Base-by-base conservation (phyloP, 352 stramenopile genomes). In the Globisporangium rhizosaccharum region DNA sequence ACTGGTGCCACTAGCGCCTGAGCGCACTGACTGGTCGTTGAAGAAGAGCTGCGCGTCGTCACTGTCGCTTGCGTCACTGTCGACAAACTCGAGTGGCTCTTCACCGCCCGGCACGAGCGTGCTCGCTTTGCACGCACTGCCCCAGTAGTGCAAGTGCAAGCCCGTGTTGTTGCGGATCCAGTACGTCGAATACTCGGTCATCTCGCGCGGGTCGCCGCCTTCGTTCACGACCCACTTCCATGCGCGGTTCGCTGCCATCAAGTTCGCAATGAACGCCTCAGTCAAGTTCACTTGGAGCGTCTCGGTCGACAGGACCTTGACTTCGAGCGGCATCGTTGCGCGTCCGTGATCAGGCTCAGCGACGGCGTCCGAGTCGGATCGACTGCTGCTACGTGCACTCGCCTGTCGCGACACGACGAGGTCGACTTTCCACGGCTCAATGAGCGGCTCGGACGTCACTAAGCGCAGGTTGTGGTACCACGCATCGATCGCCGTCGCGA, bases 141-240 rank as follows among this genome's bases (percentile, higher is more conserved):
- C 72, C 82, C 81, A 90, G 51, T 94, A 94, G 18, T 77, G 70
- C 57, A 96, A 63, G n/a, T 67, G 68, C 36, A 96, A 67, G 30
- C 86, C 86, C 3, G 82, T 96, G 28, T 92, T 79, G 60, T 96
- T 96, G 55, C 85, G 79, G 47, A 94, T 92, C 78, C 82, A 92
- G 55, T 92, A 92, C 15, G 83, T 88, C 33, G 85, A 94, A 61
- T 91, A 92, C 49, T 91, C 79, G 12, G 75, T 83, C 68, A 86
- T 87, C 62, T 91, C 79, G 17, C 78, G 73, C 8, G 80, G 80
- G 62, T 88, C 80, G 11, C 69, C 76, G 36, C 77, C 73, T 62
- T 83, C 77, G n/a, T 86, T 78, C 10, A 76, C 71, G 28, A 92
- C 76, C 82, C 82, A 94, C 48, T 85, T 63, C 84, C 84, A 94